Percentiles rank a stretch among this genome's conserved stretches.
These are phyloP conservation scores for Coniferiporia weirii DNA, from an alignment of 1,284 basidiomycete species.

Conservation along the genomic window DNA sequence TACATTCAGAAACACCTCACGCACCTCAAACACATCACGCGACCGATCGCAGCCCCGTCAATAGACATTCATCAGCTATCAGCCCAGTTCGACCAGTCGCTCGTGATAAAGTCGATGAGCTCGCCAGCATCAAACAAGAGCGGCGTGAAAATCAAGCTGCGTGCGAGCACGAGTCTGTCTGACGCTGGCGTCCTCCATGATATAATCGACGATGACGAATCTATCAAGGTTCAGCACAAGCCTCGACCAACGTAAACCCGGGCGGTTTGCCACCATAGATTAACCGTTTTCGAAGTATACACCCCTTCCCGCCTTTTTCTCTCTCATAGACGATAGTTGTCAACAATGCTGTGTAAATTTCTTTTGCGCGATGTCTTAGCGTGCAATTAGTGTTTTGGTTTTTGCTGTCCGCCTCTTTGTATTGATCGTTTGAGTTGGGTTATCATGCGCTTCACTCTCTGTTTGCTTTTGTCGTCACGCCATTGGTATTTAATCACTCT, in stretches of 20 bases:
- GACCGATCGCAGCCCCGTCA: conserved; percentile 66
- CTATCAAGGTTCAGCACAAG: too few relatives aligned
- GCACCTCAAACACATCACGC: conserved; percentile 88
- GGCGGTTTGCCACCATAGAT: not conserved
- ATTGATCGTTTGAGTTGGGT: too few relatives aligned
- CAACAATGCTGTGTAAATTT: too few relatives aligned
- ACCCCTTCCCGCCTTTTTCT: not conserved
- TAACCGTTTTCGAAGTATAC: not conserved
- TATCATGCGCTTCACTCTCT: too few relatives aligned
- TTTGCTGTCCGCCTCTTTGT: too few relatives aligned
- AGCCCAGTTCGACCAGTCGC: conserved; percentile 57
- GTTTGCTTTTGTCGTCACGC: too few relatives aligned
- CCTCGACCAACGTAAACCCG: not conserved
- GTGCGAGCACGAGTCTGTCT: conserved; percentile 73
- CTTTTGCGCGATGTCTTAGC: too few relatives aligned
- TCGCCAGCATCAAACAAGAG: conserved; percentile 25
- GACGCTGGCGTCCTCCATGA: conserved; percentile 63
- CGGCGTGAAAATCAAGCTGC: conserved; percentile 53
- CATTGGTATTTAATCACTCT: too few relatives aligned
- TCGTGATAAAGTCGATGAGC: conserved; percentile 30
- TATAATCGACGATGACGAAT: conserved; percentile 49
- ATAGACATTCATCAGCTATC: conserved; percentile 67
- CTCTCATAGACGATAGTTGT: too few relatives aligned
- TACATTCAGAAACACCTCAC: conserved; percentile 76
- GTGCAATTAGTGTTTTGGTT: too few relatives aligned